A percentile compares a stretch with the other conserved stretches of the same genome.
Conservation (phyloP, 2,329 filamentous ascomycete genomes). For the Penicillium brasilianum region DNA sequence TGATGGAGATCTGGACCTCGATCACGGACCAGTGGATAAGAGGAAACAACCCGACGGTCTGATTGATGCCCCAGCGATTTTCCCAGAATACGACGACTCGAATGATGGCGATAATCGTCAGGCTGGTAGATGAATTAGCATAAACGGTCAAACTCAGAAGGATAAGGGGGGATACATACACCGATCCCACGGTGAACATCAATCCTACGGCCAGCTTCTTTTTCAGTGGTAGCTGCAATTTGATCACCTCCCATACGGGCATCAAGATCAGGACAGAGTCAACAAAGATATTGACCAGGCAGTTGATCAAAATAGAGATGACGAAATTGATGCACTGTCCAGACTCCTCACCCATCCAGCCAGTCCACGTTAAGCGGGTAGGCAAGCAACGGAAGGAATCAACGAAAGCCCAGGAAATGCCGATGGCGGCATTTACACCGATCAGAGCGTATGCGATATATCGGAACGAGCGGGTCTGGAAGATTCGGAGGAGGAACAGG, state of each 20-base stretch:
- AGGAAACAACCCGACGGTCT: constrained; percentile 29
- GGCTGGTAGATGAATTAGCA: constrained; percentile 11
- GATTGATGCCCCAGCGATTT: constrained; percentile 31
- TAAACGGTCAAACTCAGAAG: neutral
- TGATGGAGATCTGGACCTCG: constrained; percentile 33
- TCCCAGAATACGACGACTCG: constrained; percentile 35
- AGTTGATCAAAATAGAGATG: constrained; percentile 24
- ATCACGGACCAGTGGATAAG: constrained; percentile 38
- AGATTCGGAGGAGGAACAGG: constrained; percentile 31
- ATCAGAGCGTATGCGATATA: constrained; percentile 27
- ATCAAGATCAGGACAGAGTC: constrained; percentile 24
- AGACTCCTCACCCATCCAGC: constrained; percentile 24
- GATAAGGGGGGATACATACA: constrained; percentile 15
- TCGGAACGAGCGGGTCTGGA: constrained; percentile 26
- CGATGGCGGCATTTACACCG: constrained; percentile 23
- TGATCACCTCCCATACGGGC: constrained; percentile 28
- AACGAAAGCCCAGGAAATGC: constrained; percentile 25
- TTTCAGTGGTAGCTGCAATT: constrained; percentile 25
- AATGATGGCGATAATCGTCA: constrained; percentile 33
- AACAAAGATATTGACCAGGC: constrained; percentile 30
- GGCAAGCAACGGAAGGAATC: constrained; percentile 28
- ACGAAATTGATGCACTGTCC: constrained; percentile 30
- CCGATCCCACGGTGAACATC: constrained; percentile 27
- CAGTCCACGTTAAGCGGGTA: constrained; percentile 24
- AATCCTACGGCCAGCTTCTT: constrained; percentile 26